These are phyloP conservation scores for Hypomyces rosellus DNA, from an alignment of 2,329 filamentous ascomycete species.

Conservation along the genomic window DNA sequence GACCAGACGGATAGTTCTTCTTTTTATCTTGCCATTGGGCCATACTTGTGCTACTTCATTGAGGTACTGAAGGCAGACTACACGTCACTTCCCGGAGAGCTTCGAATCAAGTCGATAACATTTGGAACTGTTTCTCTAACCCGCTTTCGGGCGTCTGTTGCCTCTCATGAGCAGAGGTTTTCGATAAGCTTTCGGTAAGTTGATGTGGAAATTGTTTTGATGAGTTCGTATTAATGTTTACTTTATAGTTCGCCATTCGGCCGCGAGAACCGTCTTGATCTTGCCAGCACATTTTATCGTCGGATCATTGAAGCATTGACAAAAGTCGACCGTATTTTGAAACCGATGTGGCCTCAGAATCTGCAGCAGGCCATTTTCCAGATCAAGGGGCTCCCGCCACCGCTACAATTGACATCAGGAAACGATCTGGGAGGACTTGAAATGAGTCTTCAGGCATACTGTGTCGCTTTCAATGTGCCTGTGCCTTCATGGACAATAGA, in stretches of 20 bases:
- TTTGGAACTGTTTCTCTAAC: constrained; percentile 49
- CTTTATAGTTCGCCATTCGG: constrained; percentile 34
- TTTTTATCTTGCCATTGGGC: constrained; percentile 49
- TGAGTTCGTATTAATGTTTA: background rate
- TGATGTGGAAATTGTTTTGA: background rate
- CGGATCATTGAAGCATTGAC: constrained; percentile 49
- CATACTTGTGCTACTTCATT: constrained; percentile 46
- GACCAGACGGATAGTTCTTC: constrained; percentile 45
- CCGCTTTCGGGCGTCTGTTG: constrained; percentile 44
- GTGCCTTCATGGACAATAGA: constrained; percentile 47
- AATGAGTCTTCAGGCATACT: constrained; percentile 49
- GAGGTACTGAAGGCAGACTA: constrained; percentile 42
- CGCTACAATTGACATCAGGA: constrained; percentile 47
- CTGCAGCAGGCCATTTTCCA: constrained; percentile 49
- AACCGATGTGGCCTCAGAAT: constrained; percentile 52
- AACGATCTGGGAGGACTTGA: constrained; percentile 50
- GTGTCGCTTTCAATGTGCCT: constrained; percentile 44
- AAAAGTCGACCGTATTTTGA: constrained; percentile 48
- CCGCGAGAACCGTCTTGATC: constrained; percentile 39
- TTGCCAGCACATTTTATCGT: constrained; percentile 49
- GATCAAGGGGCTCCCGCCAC: constrained; percentile 45
- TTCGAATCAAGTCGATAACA: constrained; percentile 42
- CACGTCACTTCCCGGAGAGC: constrained; percentile 37
- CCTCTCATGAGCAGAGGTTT: constrained; percentile 49
- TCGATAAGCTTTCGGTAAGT: constrained; percentile 48